Conservation (phyloP, 2,329 filamentous ascomycete species). For the Fonsecaea multimorphosa region DNA sequence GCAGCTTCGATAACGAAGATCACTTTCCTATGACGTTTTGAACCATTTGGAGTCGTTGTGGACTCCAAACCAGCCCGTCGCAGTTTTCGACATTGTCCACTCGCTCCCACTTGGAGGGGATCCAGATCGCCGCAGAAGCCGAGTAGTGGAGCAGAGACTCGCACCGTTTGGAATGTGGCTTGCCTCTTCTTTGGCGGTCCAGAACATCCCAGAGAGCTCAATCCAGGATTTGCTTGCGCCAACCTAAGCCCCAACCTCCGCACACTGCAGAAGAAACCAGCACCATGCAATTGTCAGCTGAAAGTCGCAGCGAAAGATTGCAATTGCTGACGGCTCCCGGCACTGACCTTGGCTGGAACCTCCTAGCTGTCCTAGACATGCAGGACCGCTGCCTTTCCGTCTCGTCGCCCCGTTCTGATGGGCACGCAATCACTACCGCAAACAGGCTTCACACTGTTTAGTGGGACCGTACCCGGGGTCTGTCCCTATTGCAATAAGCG, state of each 20-base stretch:
- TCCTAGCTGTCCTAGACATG: neutral
- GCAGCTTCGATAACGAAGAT: neutral
- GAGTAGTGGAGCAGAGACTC: slow-evolving; percentile 13
- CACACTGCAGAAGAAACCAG: neutral
- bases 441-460: neutral
- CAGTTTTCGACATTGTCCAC: neutral
- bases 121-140: slow-evolving; percentile 33
- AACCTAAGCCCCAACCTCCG: neutral
- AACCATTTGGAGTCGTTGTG: neutral
- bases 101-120: neutral
- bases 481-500: slow-evolving; percentile 17
- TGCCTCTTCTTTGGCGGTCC: slow-evolving; percentile 12
- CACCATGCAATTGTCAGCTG: neutral
- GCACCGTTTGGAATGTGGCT: slow-evolving; percentile 25
- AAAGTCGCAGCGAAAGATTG: neutral
- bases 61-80: neutral
- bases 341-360: neutral
- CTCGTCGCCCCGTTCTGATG: slow-evolving; percentile 1
- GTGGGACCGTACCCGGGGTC: slow-evolving; percentile 6
- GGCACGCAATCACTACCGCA: slow-evolving; percentile 3
- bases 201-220: slow-evolving; percentile 2
- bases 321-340: neutral
- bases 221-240: neutral
- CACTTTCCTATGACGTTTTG: neutral
- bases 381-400: slow-evolving; percentile 1